Evolutionary conservation across 1,284 basidiomycete species (phyloP), one percentile per base, ranked within the genome.

Genomic region (Boletus mariae): DNA sequence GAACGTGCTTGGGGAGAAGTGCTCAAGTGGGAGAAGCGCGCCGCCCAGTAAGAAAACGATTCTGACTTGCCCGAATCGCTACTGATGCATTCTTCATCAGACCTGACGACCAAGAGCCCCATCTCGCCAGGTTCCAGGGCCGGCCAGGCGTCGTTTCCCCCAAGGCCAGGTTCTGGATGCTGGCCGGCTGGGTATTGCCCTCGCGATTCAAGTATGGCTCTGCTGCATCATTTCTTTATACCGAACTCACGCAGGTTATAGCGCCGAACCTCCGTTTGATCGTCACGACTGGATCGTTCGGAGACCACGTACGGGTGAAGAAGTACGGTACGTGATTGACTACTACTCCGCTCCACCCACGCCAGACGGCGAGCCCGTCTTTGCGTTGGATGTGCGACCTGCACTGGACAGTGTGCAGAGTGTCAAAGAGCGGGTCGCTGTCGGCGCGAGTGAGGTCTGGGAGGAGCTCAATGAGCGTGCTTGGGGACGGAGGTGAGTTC

Each of bases 231-330:
- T 40, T 20, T 17, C 17, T 40, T 4, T 17, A 17, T 6, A 43
- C 7, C 6, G 6, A 20, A 17, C 47, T 38, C 25, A 68, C 35
- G 31, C 15, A 42, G 17, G 12, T 47, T 55, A 1, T 64, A 97
- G 92, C 71, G 77, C 84, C 34, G 89, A 94, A 64, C 90, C 93
- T 5, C 96, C 97, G 1, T 99, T 99, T 66, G 96, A 99, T 70
- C 85, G 96, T n/a, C 97, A 99, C 70, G 96, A 99, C 75, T 99
- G 97, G 97, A 75, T 97, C 49, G 81, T 99, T 54, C 86, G 88
- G 35, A 84, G 95, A 47, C 82, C 83, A 34, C 75, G 75, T 53
- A 85, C 80, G 6, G 84, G 84, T 44, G 83, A 87, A 66, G 85
- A 90, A 69, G 86, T 93, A 47, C 90, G 93, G 67, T 97, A 98